Percentiles rank a stretch among this genome's conserved stretches.
phyloP scores from a whole-genome alignment of 2,329 filamentous ascomycete species.

The Clonostachys byssicola region DNA sequence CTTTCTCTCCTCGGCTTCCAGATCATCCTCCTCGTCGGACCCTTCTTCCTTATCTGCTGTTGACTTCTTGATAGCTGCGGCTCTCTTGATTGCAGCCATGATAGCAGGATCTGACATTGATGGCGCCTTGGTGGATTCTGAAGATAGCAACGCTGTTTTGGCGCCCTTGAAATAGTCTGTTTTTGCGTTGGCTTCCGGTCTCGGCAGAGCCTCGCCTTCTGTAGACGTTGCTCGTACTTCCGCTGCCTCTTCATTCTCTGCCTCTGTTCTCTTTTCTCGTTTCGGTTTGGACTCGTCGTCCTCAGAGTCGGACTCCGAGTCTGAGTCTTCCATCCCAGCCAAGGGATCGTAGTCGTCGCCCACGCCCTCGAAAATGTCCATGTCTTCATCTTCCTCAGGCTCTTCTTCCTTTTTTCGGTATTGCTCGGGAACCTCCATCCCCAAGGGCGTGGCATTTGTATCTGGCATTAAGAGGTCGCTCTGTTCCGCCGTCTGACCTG shows the following conservation, averaged over 20 bases:
- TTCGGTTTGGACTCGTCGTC: slow-evolving; percentile 32
- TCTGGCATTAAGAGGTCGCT: slow-evolving; percentile 44
- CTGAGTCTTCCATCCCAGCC: slow-evolving; percentile 47
- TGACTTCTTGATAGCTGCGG: slow-evolving; percentile 54
- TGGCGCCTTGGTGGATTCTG: slow-evolving; percentile 43
- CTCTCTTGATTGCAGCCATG: slow-evolving; percentile 80
- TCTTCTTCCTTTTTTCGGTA: slow-evolving; percentile 41
- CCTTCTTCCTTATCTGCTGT: slow-evolving; percentile 17
- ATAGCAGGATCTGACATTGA: slow-evolving; percentile 73
- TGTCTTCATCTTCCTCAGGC: slow-evolving; percentile 48
- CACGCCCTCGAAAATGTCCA: slow-evolving; percentile 63
- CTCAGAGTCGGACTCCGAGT: slow-evolving; percentile 39
- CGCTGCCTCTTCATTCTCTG: slow-evolving; percentile 8
- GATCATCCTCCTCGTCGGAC: slow-evolving; percentile 27
- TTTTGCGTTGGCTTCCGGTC: slow-evolving; percentile 28
- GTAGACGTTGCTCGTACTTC: background rate
- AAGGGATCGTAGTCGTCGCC: slow-evolving; percentile 66
- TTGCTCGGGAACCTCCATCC: slow-evolving; percentile 62
- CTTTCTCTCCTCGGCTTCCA: slow-evolving; percentile 36
- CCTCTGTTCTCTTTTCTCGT: slow-evolving; percentile 9
- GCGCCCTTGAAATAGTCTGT: slow-evolving; percentile 62
- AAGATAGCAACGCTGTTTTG: slow-evolving; percentile 48
- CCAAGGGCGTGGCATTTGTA: slow-evolving; percentile 52
- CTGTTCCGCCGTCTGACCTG: slow-evolving; percentile 24
- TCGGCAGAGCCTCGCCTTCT: slow-evolving; percentile 29